Evolutionary conservation across 2,329 filamentous ascomycete genomes (phyloP).

Genomic region (Penicillium nordicum): DNA sequence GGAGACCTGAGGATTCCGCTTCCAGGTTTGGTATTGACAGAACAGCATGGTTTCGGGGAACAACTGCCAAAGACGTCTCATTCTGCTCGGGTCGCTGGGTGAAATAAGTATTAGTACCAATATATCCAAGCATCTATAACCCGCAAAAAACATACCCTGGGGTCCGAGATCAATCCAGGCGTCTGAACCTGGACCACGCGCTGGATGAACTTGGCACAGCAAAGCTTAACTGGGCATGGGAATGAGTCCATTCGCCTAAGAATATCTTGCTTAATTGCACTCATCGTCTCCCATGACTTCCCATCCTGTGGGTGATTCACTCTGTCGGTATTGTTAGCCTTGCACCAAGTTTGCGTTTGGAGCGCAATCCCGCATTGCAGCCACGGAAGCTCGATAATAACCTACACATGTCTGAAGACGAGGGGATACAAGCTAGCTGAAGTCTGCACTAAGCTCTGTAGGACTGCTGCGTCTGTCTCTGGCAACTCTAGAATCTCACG

Average conservation of each 20-base stretch:
- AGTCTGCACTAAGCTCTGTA: slow-evolving; percentile 83
- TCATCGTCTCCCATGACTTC: slow-evolving; percentile 82
- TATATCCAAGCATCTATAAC: not conserved
- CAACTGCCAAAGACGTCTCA: slow-evolving; percentile 82
- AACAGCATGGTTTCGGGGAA: slow-evolving; percentile 77
- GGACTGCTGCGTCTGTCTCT: slow-evolving; percentile 73
- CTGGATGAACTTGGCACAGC: slow-evolving; percentile 97
- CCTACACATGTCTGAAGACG: slow-evolving; percentile 86
- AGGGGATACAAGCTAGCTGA: slow-evolving; percentile 90
- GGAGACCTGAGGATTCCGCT: slow-evolving; percentile 83
- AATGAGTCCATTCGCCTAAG: slow-evolving; percentile 83
- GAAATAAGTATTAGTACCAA: slow-evolving; percentile 17
- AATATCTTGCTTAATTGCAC: slow-evolving; percentile 83
- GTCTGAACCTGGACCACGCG: slow-evolving; percentile 90
- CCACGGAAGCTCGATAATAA: slow-evolving; percentile 21
- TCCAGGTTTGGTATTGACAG: slow-evolving; percentile 79
- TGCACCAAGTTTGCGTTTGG: not conserved
- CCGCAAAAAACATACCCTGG: slow-evolving; percentile 60
- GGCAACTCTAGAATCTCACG: slow-evolving; percentile 65
- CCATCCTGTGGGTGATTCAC: slow-evolving; percentile 81
- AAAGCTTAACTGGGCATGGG: slow-evolving; percentile 73
- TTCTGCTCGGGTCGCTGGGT: slow-evolving; percentile 65
- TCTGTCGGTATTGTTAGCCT: slow-evolving; percentile 51
- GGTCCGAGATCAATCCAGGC: slow-evolving; percentile 74
- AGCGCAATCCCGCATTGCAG: not conserved